Base-by-base conservation (phyloP, 1,284 basidiomycete species). In the Fistulina hepatica region DNA sequence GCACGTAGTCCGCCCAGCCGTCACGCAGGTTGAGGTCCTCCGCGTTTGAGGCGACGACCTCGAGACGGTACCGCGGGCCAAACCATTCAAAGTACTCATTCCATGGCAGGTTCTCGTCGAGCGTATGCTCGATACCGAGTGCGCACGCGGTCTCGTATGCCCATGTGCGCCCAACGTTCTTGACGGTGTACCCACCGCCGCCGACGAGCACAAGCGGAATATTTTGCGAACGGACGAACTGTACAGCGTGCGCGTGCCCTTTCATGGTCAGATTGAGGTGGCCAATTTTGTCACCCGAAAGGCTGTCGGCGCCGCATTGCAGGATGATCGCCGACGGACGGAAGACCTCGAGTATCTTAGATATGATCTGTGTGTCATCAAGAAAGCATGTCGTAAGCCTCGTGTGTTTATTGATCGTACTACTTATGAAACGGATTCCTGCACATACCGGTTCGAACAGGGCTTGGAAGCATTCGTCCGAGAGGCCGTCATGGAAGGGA, bases 1-100 rank as follows among this genome's bases (percentile, higher is more conserved):
- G 4, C 13, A 95, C 79, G 43, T 72, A 72, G 44, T 95, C 82
- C 19, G 98, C 60, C 35, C 85, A 86, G 0, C 71, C 72, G 50
- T 92, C 82, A 46, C 76, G 76, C 41, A 83, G 60, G 56, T 98
- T 98, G 54, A 88, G 62, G 56, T 98, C 91, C 48, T 95, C 92
- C 81, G 95, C 90, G 53, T 97, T 97, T 48, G 83, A 97, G 44
- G 71, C 71, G 12, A 81, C 71, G 2, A 98, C 93, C 52, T 97
- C 91, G 20, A 98, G 71, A 49, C 93, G 74, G 61, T 94, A 98
- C 41, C 92, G 71, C 8, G 95, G 95, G 0, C 93, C 94, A 57
- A 93, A 98, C 79, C 93, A 98, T 56, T 97, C 93, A 56, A 97
- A 89, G 59, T 92, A 97, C 51, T 93, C 83, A 58, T 90, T 95